phyloP scores from a whole-genome alignment of 495 filamentous ascomycete genomes.

The Umbilicaria muhlenbergii region DNA sequence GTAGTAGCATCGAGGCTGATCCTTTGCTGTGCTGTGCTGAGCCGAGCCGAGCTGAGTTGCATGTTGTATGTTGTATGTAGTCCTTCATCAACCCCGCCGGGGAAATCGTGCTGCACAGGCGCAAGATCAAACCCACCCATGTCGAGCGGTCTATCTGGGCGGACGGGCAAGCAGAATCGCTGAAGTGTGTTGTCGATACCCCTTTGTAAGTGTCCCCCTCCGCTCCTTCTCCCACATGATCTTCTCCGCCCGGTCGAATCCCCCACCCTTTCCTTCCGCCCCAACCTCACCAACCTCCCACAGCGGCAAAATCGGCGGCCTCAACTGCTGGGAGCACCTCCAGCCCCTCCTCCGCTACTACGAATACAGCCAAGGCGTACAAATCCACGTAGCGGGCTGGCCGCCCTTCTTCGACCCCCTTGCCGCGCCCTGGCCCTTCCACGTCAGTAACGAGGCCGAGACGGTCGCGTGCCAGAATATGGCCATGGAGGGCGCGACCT shows the following conservation, averaged over 20 bases:
- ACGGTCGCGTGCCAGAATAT: conserved; percentile 9
- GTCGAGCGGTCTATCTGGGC: conserved; percentile 41
- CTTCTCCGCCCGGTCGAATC: too few species aligned
- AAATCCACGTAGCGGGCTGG: conserved; percentile 24
- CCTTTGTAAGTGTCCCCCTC: too few species aligned
- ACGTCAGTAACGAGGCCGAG: conserved; percentile 6
- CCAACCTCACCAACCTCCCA: too few species aligned
- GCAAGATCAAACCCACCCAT: conserved; percentile 45
- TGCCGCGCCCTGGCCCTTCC: conserved; percentile 1
- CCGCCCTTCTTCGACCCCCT: conserved; percentile 13
- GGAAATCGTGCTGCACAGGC: conserved; percentile 25
- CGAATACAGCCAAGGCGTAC: conserved; percentile 17
- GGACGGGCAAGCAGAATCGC: conserved; percentile 17
- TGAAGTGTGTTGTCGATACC: too few species aligned
- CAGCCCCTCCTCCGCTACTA: conserved; percentile 16
- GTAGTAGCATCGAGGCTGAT: too few species aligned
- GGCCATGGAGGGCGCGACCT: conserved; percentile 15
- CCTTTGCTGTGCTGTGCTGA: too few species aligned
- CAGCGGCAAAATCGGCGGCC: conserved; percentile 9
- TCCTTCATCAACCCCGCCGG: conserved; percentile 33
- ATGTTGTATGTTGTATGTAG: background rate
- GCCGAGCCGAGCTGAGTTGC: too few species aligned
- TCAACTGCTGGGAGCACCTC: conserved; percentile 22
- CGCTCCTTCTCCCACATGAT: too few species aligned
- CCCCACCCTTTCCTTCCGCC: too few species aligned